Evolutionary conservation across 2,329 filamentous ascomycete species (phyloP).

Genomic region (Cucurbitaria berberidis): DNA sequence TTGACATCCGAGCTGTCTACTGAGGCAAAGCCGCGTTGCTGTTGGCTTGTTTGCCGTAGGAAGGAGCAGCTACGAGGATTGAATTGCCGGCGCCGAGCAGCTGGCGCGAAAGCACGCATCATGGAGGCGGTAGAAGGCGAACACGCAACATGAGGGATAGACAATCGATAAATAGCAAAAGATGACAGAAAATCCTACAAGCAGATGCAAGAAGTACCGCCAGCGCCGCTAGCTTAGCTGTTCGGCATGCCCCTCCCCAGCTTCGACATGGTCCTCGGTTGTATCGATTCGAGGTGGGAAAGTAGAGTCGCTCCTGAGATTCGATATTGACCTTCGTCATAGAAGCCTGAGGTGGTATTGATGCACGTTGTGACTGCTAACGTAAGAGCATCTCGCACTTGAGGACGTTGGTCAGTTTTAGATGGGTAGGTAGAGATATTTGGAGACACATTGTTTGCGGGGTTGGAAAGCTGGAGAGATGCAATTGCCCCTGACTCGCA

Average conservation of each 20-base stretch:
- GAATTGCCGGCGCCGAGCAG: constrained; percentile 24
- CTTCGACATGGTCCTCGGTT: constrained; percentile 29
- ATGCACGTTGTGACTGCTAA: background rate
- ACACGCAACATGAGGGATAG: no score
- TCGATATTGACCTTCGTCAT: no score
- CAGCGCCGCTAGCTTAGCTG: constrained; percentile 26
- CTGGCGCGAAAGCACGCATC: constrained; percentile 36
- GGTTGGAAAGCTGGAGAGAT: no score
- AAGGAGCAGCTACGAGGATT: constrained; percentile 11
- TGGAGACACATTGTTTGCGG: background rate
- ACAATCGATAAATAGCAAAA: no score
- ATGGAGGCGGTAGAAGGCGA: background rate
- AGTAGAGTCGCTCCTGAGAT: background rate
- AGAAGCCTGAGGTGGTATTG: background rate
- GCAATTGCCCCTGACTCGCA: background rate
- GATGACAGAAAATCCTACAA: no score
- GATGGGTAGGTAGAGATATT: background rate
- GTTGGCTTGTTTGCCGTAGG: constrained; percentile 2
- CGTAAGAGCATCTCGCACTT: background rate
- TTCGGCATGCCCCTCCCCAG: constrained; percentile 24
- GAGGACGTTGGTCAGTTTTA: background rate
- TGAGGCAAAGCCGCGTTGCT: constrained; percentile 23
- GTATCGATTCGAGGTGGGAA: constrained; percentile 10
- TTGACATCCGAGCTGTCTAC: constrained; percentile 21
- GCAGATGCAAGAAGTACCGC: constrained; percentile 4